A percentile compares a stretch with the other conserved stretches of the same genome.
Conservation (phyloP, 768 basidiomycete genomes). For the Russula sp. region DNA sequence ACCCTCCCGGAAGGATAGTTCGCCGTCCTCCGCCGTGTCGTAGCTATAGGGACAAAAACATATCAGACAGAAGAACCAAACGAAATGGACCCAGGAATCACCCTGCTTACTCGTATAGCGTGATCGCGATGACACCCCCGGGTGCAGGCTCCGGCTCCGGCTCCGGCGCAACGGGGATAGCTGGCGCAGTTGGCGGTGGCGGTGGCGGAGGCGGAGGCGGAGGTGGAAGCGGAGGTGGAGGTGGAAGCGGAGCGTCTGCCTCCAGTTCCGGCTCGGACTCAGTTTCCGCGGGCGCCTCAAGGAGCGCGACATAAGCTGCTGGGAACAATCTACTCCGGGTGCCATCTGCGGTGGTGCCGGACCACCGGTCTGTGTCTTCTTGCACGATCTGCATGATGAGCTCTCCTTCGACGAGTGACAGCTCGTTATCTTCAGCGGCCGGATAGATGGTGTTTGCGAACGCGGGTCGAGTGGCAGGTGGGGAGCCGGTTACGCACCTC, state of each 20-base stretch:
- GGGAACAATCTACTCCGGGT: conserved; percentile 78
- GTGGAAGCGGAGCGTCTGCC: conserved; percentile 49
- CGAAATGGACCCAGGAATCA: neutral
- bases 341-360: conserved; percentile 62
- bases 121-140: conserved; percentile 53
- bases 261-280: conserved; percentile 39
- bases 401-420: conserved; percentile 74
- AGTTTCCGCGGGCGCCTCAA: conserved; percentile 42
- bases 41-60: conserved; percentile 46
- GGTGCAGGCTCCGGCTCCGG: conserved; percentile 44
- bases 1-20: conserved; percentile 78
- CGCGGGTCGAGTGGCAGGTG: neutral
- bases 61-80: conserved; percentile 7
- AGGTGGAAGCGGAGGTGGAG: too few relatives aligned
- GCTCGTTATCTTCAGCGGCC: conserved; percentile 85
- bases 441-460: conserved; percentile 25
- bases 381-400: conserved; percentile 77
- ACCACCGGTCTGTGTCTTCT: conserved; percentile 91
- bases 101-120: conserved; percentile 62
- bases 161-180: conserved; percentile 41
- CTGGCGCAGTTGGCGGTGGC: conserved; percentile 37
- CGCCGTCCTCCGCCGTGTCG: conserved; percentile 88
- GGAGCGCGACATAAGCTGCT: conserved; percentile 81
- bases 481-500: conserved; percentile 39
- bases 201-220: conserved; percentile 53